phyloP scores from a whole-genome alignment of 148 eudicot genomes.

The Arbutus unedo region DNA sequence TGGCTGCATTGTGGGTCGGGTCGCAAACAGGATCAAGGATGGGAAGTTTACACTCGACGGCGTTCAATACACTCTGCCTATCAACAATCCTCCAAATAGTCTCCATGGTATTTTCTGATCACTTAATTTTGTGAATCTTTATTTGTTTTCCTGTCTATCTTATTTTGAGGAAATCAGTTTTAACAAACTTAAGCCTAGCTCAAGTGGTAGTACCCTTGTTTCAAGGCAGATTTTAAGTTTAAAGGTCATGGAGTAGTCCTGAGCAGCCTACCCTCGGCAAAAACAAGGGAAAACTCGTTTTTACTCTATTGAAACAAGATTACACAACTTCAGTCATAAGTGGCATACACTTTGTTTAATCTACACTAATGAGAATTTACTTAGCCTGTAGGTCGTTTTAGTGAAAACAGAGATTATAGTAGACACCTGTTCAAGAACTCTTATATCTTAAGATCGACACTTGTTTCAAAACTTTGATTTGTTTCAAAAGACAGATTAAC shows the following conservation, averaged over 20 bases:
- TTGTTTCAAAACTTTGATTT: not conserved
- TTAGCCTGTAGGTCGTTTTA: not conserved
- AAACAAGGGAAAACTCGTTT: not conserved
- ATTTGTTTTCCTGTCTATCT: not conserved
- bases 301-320: not conserved
- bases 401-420: not conserved
- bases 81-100: slow-evolving; percentile 86
- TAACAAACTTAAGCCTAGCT: not conserved
- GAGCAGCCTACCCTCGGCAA: not conserved
- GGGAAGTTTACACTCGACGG: slow-evolving; percentile 84
- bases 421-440: not conserved
- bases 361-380: not conserved
- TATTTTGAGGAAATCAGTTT: not conserved
- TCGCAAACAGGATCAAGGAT: slow-evolving; percentile 92
- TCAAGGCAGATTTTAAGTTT: not conserved
- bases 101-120: slow-evolving; percentile 65
- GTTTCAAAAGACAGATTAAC: not conserved
- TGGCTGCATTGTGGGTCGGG: slow-evolving; percentile 96
- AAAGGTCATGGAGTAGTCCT: not conserved
- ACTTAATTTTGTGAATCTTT: not conserved
- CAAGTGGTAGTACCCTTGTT: not conserved
- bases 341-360: not conserved
- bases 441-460: not conserved
- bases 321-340: not conserved
- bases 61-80: slow-evolving; percentile 56